A percentile compares a stretch with the other conserved stretches of the same genome.
phyloP scores from a whole-genome alignment of 2,329 filamentous ascomycete species.

The Phialophora chinensis region DNA sequence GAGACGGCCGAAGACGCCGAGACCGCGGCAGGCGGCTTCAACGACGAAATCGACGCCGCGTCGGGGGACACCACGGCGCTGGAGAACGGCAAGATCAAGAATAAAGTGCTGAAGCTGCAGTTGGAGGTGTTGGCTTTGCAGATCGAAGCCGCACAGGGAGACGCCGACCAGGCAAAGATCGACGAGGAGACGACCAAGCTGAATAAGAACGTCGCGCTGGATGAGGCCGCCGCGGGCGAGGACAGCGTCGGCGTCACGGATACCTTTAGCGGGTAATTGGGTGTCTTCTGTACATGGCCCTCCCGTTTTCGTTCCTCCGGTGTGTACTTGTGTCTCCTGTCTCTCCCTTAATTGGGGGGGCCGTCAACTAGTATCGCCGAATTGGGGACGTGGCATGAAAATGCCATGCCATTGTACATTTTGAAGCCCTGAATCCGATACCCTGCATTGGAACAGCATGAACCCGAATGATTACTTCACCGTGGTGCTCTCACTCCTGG shows the following conservation, averaged over 20 bases:
- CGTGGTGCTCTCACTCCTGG: too few species aligned
- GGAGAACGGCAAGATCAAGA: conserved; percentile 64
- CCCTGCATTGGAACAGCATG: too few species aligned
- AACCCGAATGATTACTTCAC: too few species aligned
- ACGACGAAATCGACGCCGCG: conserved; percentile 59
- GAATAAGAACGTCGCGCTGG: conserved; percentile 57
- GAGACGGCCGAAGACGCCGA: conserved; percentile 62
- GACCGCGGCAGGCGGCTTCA: conserved; percentile 53
- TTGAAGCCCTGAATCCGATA: too few species aligned
- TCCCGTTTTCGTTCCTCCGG: too few species aligned
- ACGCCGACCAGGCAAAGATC: conserved; percentile 53
- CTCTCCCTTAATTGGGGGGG: too few species aligned
- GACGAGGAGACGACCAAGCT: conserved; percentile 59
- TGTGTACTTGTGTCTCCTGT: too few species aligned
- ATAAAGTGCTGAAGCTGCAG: conserved; percentile 65
- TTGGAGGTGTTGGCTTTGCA: conserved; percentile 59
- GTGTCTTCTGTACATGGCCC: too few species aligned
- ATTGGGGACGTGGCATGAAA: too few species aligned
- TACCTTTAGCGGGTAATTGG: conserved; percentile 23
- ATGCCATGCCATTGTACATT: too few species aligned
- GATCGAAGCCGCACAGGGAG: conserved; percentile 59
- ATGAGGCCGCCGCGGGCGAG: conserved; percentile 46
- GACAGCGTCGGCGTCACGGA: conserved; percentile 36
- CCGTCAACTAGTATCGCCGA: too few species aligned
- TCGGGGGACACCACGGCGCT: conserved; percentile 51